Evolutionary conservation across 2,329 filamentous ascomycete species (phyloP).

Genomic region (Verticillium nubilum): DNA sequence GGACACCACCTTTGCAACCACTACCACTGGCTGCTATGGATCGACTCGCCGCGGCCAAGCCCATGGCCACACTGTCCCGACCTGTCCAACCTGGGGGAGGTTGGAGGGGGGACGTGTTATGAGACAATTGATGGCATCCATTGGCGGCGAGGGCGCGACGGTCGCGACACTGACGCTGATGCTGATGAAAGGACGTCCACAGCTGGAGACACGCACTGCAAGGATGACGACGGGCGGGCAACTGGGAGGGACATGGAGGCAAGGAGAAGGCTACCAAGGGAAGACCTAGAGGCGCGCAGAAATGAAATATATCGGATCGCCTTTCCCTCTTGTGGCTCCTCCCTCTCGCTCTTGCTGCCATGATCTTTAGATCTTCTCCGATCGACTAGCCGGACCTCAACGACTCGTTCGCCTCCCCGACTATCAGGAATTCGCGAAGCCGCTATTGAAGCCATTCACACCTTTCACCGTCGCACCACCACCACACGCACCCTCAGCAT

Average conservation of each 20-base stretch:
- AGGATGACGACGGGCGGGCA: not conserved
- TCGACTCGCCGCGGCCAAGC: not conserved
- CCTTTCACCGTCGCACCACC: not conserved
- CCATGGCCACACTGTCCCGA: not conserved
- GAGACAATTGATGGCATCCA: not conserved
- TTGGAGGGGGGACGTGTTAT: not conserved
- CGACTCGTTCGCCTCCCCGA: not conserved
- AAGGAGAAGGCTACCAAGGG: not conserved
- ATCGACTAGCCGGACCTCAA: not conserved
- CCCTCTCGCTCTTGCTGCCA: not conserved
- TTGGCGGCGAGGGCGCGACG: not conserved
- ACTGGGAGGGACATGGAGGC: not conserved
- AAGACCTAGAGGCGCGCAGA: not conserved
- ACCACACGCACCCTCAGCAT: not conserved
- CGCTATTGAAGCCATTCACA: not conserved
- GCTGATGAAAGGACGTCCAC: not conserved
- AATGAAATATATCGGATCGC: not conserved
- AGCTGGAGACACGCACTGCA: not conserved
- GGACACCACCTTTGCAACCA: not conserved
- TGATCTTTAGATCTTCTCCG: not conserved
- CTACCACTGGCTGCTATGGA: not conserved
- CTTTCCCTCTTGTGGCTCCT: not conserved
- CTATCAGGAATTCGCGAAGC: not conserved
- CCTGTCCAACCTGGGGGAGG: not conserved
- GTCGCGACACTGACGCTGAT: not conserved